These are phyloP conservation scores for Pichia sp. DNA, from an alignment of 1,139 yeast genomes.

Conservation along the genomic window DNA sequence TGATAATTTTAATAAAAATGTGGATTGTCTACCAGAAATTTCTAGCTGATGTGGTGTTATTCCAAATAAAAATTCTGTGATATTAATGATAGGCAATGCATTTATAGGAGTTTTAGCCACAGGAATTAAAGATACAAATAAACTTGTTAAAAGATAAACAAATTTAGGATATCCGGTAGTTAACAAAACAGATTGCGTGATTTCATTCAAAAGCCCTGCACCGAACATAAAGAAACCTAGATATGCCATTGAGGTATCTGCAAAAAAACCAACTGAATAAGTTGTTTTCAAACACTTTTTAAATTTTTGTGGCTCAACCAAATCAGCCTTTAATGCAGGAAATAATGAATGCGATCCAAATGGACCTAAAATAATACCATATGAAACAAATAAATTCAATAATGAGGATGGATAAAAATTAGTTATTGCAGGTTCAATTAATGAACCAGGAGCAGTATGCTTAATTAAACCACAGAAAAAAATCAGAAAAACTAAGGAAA, in stretches of 20 bases:
- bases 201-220: slow-evolving; percentile 43
- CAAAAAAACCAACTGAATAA: slow-evolving; percentile 41
- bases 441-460: slow-evolving; percentile 41
- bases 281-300: slow-evolving; percentile 30
- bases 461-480: slow-evolving; percentile 41
- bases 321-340: slow-evolving; percentile 52
- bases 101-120: slow-evolving; percentile 55
- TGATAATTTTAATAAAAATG: slow-evolving; percentile 11
- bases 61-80: slow-evolving; percentile 48
- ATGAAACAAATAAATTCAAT: slow-evolving; percentile 41
- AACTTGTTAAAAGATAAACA: slow-evolving; percentile 44
- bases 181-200: slow-evolving; percentile 44
- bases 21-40: slow-evolving; percentile 7
- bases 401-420: slow-evolving; percentile 41
- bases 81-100: slow-evolving; percentile 50
- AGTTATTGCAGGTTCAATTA: slow-evolving; percentile 35
- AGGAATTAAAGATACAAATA: slow-evolving; percentile 48
- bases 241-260: slow-evolving; percentile 50
- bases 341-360: slow-evolving; percentile 61
- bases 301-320: slow-evolving; percentile 43
- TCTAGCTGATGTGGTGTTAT: slow-evolving; percentile 27
- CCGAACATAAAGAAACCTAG: slow-evolving; percentile 58
- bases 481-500: slow-evolving; percentile 36
- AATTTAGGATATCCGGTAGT: slow-evolving; percentile 50
- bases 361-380: slow-evolving; percentile 56